A percentile compares a stretch with the other conserved stretches of the same genome.
These are phyloP conservation scores for Lasiosphaeria hispida DNA, from an alignment of 495 filamentous ascomycete genomes.

Conservation along the genomic window DNA sequence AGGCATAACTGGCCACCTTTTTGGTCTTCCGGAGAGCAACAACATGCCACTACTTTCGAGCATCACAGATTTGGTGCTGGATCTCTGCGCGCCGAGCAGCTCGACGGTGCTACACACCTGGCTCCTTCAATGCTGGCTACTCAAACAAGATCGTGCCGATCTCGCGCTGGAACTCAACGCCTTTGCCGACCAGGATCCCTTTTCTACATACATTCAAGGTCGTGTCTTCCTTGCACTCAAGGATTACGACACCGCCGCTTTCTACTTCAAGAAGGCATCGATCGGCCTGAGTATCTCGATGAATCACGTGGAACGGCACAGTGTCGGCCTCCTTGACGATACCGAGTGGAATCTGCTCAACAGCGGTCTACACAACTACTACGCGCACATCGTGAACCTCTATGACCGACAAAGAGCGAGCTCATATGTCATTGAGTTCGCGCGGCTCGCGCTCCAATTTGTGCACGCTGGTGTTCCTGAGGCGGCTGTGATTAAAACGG, in stretches of 20 bases:
- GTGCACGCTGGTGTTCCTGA: conserved; percentile 37
- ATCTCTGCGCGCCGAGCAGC: conserved; percentile 53
- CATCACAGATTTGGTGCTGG: conserved; percentile 52
- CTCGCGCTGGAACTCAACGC: conserved; percentile 72
- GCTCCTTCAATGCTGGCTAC: conserved; percentile 66
- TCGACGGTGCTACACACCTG: conserved; percentile 48
- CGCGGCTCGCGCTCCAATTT: conserved; percentile 72
- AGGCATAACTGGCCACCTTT: conserved; percentile 48
- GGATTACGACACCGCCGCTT: conserved; percentile 68
- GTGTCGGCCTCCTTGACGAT: conserved; percentile 64
- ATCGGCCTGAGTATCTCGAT: conserved; percentile 62
- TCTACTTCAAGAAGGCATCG: conserved; percentile 78
- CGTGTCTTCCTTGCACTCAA: conserved; percentile 71
- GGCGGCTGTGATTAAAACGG: conserved; percentile 46
- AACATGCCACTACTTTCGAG: conserved; percentile 39
- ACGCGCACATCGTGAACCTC: conserved; percentile 76
- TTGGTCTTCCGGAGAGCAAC: conserved; percentile 40
- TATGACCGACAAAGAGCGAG: conserved; percentile 74
- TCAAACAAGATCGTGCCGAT: conserved; percentile 66
- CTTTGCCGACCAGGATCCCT: conserved; percentile 62
- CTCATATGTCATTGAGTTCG: conserved; percentile 81
- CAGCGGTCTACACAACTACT: conserved; percentile 77
- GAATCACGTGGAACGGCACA: conserved; percentile 40
- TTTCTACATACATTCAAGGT: conserved; percentile 84
- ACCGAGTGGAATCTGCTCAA: conserved; percentile 70